These are phyloP conservation scores for Diaporthe caulivora DNA, from an alignment of 2,329 filamentous ascomycete species.

Conservation along the genomic window DNA sequence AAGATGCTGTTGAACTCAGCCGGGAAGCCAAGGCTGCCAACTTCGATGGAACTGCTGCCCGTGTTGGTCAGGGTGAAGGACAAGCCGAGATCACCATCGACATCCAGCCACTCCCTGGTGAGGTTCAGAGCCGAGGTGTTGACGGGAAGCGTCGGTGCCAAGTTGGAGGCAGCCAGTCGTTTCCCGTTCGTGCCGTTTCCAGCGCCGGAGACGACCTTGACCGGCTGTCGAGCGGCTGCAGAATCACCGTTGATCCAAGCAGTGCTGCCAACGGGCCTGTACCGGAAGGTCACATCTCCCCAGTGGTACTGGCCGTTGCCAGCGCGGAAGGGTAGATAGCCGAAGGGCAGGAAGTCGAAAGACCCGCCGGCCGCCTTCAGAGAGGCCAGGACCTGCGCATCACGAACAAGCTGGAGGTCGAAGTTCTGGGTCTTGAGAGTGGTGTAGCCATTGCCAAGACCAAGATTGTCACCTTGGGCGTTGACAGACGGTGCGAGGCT, in stretches of 20 bases:
- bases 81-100: constrained; percentile 62
- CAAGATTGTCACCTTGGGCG: constrained; percentile 50
- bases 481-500: constrained; percentile 3
- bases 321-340: constrained; percentile 60
- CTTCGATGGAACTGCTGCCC: constrained; percentile 56
- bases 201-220: constrained; percentile 47
- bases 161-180: constrained; percentile 53
- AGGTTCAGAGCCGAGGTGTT: constrained; percentile 55
- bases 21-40: constrained; percentile 70
- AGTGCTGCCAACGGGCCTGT: constrained; percentile 54
- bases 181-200: constrained; percentile 41
- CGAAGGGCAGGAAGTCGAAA: constrained; percentile 69
- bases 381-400: constrained; percentile 63
- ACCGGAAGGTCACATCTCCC: constrained; percentile 69
- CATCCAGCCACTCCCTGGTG: constrained; percentile 64
- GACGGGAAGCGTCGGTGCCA: constrained; percentile 56
- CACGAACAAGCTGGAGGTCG: constrained; percentile 55
- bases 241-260: constrained; percentile 63
- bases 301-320: constrained; percentile 68
- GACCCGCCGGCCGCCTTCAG: constrained; percentile 53
- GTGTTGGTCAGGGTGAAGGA: constrained; percentile 64
- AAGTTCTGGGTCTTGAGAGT: constrained; percentile 56
- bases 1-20: constrained; percentile 75
- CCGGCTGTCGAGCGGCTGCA: constrained; percentile 53
- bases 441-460: constrained; percentile 55